phyloP scores from a whole-genome alignment of 768 basidiomycete species.

The Lactarius evosmus region DNA sequence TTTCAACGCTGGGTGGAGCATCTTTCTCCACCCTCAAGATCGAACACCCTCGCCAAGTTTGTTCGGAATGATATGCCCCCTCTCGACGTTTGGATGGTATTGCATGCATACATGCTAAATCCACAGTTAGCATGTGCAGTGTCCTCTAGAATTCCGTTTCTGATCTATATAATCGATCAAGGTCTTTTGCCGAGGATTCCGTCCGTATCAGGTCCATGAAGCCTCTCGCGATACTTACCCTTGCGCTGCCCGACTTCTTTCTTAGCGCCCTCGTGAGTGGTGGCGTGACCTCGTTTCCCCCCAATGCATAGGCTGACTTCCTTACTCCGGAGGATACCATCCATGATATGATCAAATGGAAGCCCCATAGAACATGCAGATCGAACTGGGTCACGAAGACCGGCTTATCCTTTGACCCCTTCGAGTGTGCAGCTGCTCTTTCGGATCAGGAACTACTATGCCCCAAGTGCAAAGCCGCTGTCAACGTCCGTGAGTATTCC shows the following conservation, averaged over 20 bases:
- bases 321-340: conserved; percentile 23
- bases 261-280: conserved; percentile 17
- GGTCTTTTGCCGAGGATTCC: conserved; percentile 32
- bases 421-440: conserved; percentile 35
- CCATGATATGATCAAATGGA: conserved; percentile 26
- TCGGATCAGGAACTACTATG: conserved; percentile 35
- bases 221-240: not conserved
- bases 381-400: conserved; percentile 29
- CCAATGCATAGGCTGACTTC: not conserved
- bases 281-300: not conserved
- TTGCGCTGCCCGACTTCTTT: conserved; percentile 4
- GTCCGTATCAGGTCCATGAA: conserved; percentile 14
- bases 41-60: conserved; percentile 32
- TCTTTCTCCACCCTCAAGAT: conserved; percentile 23
- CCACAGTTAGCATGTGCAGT: conserved; percentile 34
- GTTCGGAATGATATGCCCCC: conserved; percentile 34
- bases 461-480: conserved; percentile 34
- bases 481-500: conserved; percentile 36
- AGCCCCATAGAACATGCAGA: conserved; percentile 20
- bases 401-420: conserved; percentile 34
- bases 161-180: conserved; percentile 10
- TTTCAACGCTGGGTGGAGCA: conserved; percentile 37
- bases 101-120: conserved; percentile 42
- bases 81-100: conserved; percentile 43
- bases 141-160: too few relatives aligned